These are phyloP conservation scores for Nicotiana obtusifolia DNA, from an alignment of 257 asterid species.

Conservation along the genomic window DNA sequence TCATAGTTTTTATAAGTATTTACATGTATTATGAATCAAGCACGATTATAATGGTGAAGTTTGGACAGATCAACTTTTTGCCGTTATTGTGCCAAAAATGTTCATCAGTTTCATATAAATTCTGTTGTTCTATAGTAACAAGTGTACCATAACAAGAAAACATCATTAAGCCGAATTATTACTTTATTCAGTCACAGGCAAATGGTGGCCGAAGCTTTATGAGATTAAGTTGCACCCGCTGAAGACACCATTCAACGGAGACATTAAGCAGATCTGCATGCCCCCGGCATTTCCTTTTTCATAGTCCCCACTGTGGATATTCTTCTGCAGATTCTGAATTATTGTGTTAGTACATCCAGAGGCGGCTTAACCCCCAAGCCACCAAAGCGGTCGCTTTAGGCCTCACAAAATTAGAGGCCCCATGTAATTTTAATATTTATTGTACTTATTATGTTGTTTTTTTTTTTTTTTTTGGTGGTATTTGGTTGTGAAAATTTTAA, in stretches of 20 bases:
- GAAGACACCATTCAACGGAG: slow-evolving; percentile 25
- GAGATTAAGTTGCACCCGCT: slow-evolving; percentile 33
- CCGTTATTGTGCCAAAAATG: no score
- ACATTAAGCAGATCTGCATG: slow-evolving; percentile 27
- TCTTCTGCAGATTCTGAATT: background rate
- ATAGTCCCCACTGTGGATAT: background rate
- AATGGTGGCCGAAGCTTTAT: slow-evolving; percentile 39
- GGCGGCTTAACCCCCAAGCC: no score
- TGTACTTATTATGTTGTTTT: no score
- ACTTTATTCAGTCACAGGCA: slow-evolving; percentile 34
- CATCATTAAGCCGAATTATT: background rate
- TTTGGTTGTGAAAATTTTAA: no score
- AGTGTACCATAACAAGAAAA: background rate
- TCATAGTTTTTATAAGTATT: background rate
- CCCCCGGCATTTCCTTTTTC: slow-evolving; percentile 1
- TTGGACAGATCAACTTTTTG: no score
- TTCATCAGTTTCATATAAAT: background rate
- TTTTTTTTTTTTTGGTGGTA: no score
- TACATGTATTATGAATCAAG: no score
- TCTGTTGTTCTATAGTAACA: background rate
- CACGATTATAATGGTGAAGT: background rate
- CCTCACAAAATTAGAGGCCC: no score
- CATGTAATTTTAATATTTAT: no score
- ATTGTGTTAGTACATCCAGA: background rate
- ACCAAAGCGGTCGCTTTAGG: no score